Evolutionary conservation across 768 basidiomycete species (phyloP), one percentile per base, ranked within the genome.

Genomic region (Mycena sanguinolenta): DNA sequence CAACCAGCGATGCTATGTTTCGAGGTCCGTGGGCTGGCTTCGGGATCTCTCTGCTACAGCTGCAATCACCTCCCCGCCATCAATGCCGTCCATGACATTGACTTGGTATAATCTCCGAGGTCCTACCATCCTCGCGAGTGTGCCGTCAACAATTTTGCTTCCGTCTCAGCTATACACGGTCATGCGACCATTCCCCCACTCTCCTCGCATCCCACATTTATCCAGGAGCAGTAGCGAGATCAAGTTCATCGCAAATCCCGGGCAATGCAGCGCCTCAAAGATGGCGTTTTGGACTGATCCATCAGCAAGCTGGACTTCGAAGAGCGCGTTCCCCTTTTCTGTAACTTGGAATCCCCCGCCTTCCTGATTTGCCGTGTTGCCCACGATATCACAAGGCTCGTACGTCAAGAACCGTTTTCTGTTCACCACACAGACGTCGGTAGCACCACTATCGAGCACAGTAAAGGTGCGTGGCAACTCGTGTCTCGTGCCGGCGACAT

Each of bases 171-270:
- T 19, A 21, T 4, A 3, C 2, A 58, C 30, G 6, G 32, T 6
- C 34, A 58, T 19, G 2, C 17, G 19, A 6, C 57, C 32, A 34
- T 58, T 39, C 38, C 57, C 39, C 17, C 39, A 42, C 17, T 42
- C 39, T 3, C 57, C 57, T 2, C 8, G 34, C 17, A 58, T 23
- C 12, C 57, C 57, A 5, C n/a, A 9, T 2, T 5, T 19, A 36
- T 58, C 57, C 14, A 58, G 32, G 3, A 5, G 21, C 16, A 34
- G 57, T 2, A 58, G 10, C 16, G 32, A 58, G 2, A 58, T 36
- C 8, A 58, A n/a, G 17, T 58, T 58, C 57, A 58, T 58, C 57
- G 57, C 32, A 58, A 58, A 39, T 34, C 34, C 57, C 16, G 57
- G 53, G 4, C 21, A n/a, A 49, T 49, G 21, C 19, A 49, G n/a